A percentile compares a stretch with the other conserved stretches of the same genome.
These are phyloP conservation scores for Periglandula ipomoeae DNA, from an alignment of 2,329 filamentous ascomycete genomes.

Conservation along the genomic window DNA sequence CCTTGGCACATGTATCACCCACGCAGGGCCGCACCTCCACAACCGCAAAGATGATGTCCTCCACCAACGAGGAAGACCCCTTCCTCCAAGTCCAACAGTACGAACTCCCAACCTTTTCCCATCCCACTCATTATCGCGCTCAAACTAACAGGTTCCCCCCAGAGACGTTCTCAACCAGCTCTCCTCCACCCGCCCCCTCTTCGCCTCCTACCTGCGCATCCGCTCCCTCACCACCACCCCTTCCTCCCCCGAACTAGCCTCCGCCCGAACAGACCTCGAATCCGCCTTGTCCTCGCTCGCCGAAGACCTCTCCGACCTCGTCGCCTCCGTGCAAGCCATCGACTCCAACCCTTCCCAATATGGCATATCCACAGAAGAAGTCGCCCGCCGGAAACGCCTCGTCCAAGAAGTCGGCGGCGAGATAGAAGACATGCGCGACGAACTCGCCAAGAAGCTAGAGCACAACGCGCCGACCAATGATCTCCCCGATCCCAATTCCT, in stretches of 20 bases:
- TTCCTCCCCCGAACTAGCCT: slow-evolving; percentile 74
- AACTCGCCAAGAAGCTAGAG: slow-evolving; percentile 56
- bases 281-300: slow-evolving; percentile 56
- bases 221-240: slow-evolving; percentile 68
- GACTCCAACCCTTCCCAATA: slow-evolving; percentile 82
- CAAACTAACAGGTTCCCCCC: slow-evolving; percentile 2
- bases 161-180: slow-evolving; percentile 87
- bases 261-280: slow-evolving; percentile 63
- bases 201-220: slow-evolving; percentile 92
- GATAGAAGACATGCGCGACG: slow-evolving; percentile 79
- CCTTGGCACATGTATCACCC: not conserved
- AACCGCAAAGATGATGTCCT: slow-evolving; percentile 52
- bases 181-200: slow-evolving; percentile 71
- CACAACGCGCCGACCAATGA: slow-evolving; percentile 23
- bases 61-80: slow-evolving; percentile 57
- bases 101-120: slow-evolving; percentile 14
- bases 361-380: slow-evolving; percentile 75
- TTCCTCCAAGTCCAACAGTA: slow-evolving; percentile 67
- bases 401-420: slow-evolving; percentile 86
- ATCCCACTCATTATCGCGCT: not conserved
- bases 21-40: not conserved
- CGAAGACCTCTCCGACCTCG: slow-evolving; percentile 81
- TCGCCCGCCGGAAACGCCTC: slow-evolving; percentile 67
- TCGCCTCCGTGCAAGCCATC: slow-evolving; percentile 77
- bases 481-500: slow-evolving; percentile 43